phyloP scores from a whole-genome alignment of 208 protist species.

The Trypanosoma vivax region DNA sequence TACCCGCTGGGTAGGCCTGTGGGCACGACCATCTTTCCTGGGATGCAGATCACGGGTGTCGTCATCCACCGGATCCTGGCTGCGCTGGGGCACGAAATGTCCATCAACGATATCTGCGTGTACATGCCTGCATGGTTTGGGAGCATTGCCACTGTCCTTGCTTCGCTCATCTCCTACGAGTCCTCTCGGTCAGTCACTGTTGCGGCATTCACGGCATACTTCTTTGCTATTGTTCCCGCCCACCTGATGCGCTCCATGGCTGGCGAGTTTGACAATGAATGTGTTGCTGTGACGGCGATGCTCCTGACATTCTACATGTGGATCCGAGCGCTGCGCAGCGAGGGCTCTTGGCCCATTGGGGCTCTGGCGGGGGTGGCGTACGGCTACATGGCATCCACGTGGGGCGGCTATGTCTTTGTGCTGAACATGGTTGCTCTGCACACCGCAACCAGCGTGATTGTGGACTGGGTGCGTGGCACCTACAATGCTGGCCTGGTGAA shows the following conservation, averaged over 20 bases:
- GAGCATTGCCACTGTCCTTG: slow-evolving; percentile 82
- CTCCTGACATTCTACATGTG: slow-evolving; percentile 93
- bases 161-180: slow-evolving; percentile 81
- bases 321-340: slow-evolving; percentile 52
- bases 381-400: slow-evolving; percentile 91
- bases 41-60: slow-evolving; percentile 94
- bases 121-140: slow-evolving; percentile 93
- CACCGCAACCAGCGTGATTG: slow-evolving; percentile 81
- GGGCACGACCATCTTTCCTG: slow-evolving; percentile 97
- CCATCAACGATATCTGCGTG: slow-evolving; percentile 96
- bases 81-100: slow-evolving; percentile 58
- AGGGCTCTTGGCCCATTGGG: slow-evolving; percentile 41
- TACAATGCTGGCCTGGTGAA: slow-evolving; percentile 88
- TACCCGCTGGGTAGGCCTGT: slow-evolving; percentile 98
- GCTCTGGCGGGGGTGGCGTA: slow-evolving; percentile 61
- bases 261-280: slow-evolving; percentile 99
- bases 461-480: slow-evolving; percentile 52
- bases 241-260: slow-evolving; percentile 98
- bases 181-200: slow-evolving; percentile 63
- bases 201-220: slow-evolving; percentile 76
- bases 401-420: slow-evolving; percentile 98
- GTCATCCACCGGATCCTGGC: slow-evolving; percentile 87
- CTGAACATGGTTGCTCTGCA: slow-evolving; percentile 97
- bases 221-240: slow-evolving; percentile 46
- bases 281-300: slow-evolving; percentile 95